These are phyloP conservation scores for Mucor indicus DNA, from an alignment of 371 early-diverging fungal genomes.

Conservation along the genomic window DNA sequence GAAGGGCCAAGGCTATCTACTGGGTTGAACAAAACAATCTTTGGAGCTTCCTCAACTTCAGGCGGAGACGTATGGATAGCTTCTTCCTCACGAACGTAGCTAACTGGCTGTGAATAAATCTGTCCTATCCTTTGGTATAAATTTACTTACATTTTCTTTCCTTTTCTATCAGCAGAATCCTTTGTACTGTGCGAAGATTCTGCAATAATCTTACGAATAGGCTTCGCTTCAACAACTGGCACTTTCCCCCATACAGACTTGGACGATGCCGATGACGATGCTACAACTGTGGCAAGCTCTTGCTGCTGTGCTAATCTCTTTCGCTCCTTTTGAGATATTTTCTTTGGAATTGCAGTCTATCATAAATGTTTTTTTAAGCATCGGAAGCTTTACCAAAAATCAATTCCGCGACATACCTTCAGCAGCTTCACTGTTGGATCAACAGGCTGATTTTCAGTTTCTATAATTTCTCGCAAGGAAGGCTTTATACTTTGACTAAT, in stretches of 20 bases:
- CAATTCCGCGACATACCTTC: too few species aligned
- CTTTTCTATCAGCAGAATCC: conserved; percentile 15
- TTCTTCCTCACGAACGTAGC: conserved; percentile 28
- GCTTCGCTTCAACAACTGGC: not conserved
- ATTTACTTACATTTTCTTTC: conserved; percentile 36
- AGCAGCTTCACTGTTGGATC: not conserved
- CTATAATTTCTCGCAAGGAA: conserved; percentile 36
- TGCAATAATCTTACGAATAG: conserved; percentile 1
- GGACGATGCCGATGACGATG: conserved; percentile 6
- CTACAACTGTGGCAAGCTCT: conserved; percentile 17
- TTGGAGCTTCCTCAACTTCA: not conserved
- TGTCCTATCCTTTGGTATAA: not conserved
- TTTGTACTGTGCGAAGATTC: conserved; percentile 1
- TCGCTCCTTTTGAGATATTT: conserved; percentile 47
- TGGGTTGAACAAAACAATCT: conserved; percentile 20
- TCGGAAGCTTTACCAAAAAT: too few species aligned
- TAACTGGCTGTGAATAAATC: too few species aligned
- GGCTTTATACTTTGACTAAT: not conserved
- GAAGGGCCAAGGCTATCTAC: conserved; percentile 20
- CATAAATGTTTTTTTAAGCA: not conserved
- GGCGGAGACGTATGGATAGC: too few species aligned
- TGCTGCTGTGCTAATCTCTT: conserved; percentile 31
- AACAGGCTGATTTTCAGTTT: conserved; percentile 15
- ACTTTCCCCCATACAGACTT: conserved; percentile 47
- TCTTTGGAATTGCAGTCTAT: conserved; percentile 22